Base-by-base conservation (phyloP, 179 eudicot genomes). In the Drosera spatulata region DNA sequence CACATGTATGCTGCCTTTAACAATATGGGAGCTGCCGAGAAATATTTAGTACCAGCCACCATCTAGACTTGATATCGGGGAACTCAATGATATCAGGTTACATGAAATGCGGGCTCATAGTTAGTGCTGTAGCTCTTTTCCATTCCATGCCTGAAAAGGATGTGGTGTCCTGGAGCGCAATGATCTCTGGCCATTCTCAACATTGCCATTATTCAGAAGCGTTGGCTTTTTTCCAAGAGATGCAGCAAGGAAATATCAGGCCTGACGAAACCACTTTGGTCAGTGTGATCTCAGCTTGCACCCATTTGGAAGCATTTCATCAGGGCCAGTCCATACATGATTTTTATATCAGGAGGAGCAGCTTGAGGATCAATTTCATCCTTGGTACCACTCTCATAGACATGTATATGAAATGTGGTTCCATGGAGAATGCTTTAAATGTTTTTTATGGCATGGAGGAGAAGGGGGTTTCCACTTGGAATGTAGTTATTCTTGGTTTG, bases 31-130 rank as follows among this genome's bases (percentile, higher is more conserved):
- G 68, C 83, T 57, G 88, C 85, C 8, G 67, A 81, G 62, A 72
- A 45, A 63, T 83, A 57, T 85, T 85, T 57, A 66, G 56, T 46
- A 50, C 56, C 44, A 74, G 83, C 56, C 44, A 41, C 74, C 69
- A 72, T 47, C 64, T 83, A 71, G 85, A 86, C 65, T 63, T 63
- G 57, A 63, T 85, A 69, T 83, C 94, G 6, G 83, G 86, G 88
- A 85, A 85, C 74, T 80, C 88, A 7, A 79, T 85, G 88, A 73
- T 85, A 61, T 85, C 86, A 46, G 85, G 83, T 41, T 83, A 83
- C 73, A 54, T 76, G 61, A 81, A 77, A 65, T 74, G 78, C 58
- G 83, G 85, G 14, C 66, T 59, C 51, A 46, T 77, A 5, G 82
- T 73, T 41, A 72, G 63, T 39, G 89, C 85, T 33, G 69, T 73